phyloP scores from a whole-genome alignment of 345 rosid species.

The Firmiana major region DNA sequence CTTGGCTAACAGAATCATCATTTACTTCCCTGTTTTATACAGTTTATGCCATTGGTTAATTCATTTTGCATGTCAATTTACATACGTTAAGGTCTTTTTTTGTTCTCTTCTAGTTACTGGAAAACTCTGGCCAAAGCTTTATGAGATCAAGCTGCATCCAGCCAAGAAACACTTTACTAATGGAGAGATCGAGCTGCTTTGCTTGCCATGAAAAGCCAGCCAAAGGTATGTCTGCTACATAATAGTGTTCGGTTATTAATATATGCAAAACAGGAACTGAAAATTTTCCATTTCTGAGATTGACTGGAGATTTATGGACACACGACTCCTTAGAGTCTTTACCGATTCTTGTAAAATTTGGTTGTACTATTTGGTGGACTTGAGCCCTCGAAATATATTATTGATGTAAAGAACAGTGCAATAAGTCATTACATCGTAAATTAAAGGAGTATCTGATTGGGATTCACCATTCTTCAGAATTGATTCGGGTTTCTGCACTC shows the following conservation, averaged over 20 bases:
- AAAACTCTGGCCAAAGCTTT: conserved; percentile 81
- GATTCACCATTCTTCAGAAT: background rate
- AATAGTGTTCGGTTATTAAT: background rate
- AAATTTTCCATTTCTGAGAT: background rate
- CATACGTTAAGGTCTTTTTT: background rate
- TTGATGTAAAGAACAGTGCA: background rate
- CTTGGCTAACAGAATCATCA: background rate
- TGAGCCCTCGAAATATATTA: background rate
- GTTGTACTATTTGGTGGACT: background rate
- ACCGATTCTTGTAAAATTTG: background rate
- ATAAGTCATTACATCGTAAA: background rate
- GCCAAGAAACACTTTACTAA: conserved; percentile 17
- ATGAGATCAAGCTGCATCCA: conserved; percentile 61
- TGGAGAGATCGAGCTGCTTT: conserved; percentile 37
- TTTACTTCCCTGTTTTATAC: background rate
- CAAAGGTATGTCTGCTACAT: background rate
- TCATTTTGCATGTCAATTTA: background rate
- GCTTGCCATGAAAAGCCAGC: conserved; percentile 28
- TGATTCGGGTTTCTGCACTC: background rate
- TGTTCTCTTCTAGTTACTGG: conserved; percentile 62
- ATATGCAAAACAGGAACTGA: background rate
- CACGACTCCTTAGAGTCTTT: background rate
- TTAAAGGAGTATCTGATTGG: background rate
- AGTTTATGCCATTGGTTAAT: background rate
- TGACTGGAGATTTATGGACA: background rate